phyloP scores from a whole-genome alignment of 495 filamentous ascomycete species.

The Cercophora samala region DNA sequence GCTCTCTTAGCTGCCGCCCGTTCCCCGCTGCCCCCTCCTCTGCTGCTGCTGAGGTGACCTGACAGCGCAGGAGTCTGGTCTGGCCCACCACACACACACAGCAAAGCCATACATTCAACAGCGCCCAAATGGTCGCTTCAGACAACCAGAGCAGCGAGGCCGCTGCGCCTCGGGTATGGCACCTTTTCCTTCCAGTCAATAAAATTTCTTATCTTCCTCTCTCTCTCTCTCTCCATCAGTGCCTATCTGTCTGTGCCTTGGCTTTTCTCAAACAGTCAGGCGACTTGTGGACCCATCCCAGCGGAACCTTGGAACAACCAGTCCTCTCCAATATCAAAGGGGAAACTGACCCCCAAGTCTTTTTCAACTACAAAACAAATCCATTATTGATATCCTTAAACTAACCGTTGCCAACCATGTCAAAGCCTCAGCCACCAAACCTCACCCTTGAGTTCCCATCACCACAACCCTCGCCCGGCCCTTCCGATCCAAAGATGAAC shows the following conservation, averaged over 20 bases:
- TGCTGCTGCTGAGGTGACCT: constrained; percentile 5
- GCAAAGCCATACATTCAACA: neutral
- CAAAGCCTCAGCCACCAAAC: constrained; percentile 32
- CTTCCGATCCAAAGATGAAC: constrained; percentile 61
- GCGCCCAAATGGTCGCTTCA: constrained; percentile 25
- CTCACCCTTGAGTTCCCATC: constrained; percentile 32
- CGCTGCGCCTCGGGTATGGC: constrained; percentile 30
- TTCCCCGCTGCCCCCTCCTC: neutral
- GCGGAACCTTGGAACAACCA: neutral
- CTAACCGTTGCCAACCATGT: constrained; percentile 12
- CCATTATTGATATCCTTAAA: neutral
- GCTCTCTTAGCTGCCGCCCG: neutral
- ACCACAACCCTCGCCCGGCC: constrained; percentile 24
- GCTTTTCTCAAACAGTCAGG: neutral
- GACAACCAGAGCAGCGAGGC: constrained; percentile 30
- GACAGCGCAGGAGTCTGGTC: constrained; percentile 9
- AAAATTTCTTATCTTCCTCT: constrained; percentile 3
- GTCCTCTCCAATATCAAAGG: neutral
- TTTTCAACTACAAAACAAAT: neutral
- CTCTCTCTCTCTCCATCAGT: neutral
- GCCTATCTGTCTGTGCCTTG: neutral
- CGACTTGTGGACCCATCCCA: constrained; percentile 8
- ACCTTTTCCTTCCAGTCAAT: neutral
- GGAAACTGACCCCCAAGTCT: neutral
- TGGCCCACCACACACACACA: constrained; percentile 10